These are phyloP conservation scores for Micromonas commoda DNA, from an alignment of 139 green algal genomes.

Conservation along the genomic window DNA sequence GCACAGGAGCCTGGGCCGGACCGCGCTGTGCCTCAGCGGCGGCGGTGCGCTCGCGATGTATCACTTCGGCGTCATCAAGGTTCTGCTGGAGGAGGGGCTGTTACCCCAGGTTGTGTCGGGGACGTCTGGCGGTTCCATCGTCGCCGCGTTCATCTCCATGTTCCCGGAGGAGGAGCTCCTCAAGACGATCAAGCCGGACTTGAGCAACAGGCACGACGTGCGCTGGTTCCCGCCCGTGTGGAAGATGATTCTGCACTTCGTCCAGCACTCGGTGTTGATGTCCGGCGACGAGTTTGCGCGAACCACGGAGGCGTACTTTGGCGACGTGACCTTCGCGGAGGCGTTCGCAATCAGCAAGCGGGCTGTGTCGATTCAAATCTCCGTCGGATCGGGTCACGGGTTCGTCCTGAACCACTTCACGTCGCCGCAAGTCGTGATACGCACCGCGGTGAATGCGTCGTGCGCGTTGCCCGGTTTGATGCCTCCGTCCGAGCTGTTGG, in stretches of 20 bases:
- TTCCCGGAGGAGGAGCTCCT: conserved; percentile 13
- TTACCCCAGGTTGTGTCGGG: conserved; percentile 11
- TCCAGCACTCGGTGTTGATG: conserved; percentile 15
- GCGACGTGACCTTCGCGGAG: conserved; percentile 26
- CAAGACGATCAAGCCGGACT: neutral
- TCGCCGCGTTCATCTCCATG: conserved; percentile 17
- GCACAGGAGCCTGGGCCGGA: conserved; percentile 5
- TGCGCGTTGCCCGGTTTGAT: conserved; percentile 25
- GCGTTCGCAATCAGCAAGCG: conserved; percentile 9
- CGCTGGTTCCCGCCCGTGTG: conserved; percentile 15
- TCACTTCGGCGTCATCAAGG: conserved; percentile 19
- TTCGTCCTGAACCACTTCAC: conserved; percentile 30
- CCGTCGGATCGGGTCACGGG: neutral
- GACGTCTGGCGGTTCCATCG: conserved; percentile 20
- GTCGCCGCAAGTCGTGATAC: conserved; percentile 3
- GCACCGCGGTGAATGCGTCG: conserved; percentile 24
- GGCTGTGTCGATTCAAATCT: conserved; percentile 18
- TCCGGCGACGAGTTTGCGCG: neutral
- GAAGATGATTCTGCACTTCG: conserved; percentile 11
- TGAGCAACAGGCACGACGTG: neutral
- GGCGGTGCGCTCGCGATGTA: conserved; percentile 28
- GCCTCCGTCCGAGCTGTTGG: conserved; percentile 12
- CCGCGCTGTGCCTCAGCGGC: conserved; percentile 20
- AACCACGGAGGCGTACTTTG: conserved; percentile 12
- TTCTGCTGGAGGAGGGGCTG: conserved; percentile 7